phyloP scores from a whole-genome alignment of 2,329 filamentous ascomycete genomes.

The Calonectria crousiana region DNA sequence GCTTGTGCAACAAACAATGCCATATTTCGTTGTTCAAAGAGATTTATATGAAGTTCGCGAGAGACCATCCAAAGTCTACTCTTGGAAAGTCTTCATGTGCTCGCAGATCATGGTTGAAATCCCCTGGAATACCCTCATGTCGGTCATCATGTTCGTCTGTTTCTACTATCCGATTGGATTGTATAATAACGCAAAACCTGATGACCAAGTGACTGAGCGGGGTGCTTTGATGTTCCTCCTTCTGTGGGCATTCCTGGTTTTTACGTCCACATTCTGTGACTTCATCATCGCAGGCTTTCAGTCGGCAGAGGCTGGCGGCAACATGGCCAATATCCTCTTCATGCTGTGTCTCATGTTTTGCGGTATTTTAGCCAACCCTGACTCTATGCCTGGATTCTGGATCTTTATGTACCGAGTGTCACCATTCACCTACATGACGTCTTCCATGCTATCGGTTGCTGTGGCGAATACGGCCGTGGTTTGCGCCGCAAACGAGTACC shows the following conservation, averaged over 20 bases:
- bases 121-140: conserved; percentile 84
- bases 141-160: conserved; percentile 79
- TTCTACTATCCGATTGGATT: conserved; percentile 91
- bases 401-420: conserved; percentile 73
- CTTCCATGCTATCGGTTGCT: conserved; percentile 77
- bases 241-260: conserved; percentile 80
- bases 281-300: conserved; percentile 79
- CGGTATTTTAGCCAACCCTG: conserved; percentile 47
- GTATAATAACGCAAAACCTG: conserved; percentile 74
- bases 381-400: conserved; percentile 68
- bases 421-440: conserved; percentile 85
- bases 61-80: conserved; percentile 85
- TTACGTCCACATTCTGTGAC: conserved; percentile 83
- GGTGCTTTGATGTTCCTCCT: conserved; percentile 85
- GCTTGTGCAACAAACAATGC: conserved; percentile 84
- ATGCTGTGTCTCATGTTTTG: conserved; percentile 64
- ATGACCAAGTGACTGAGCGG: conserved; percentile 73
- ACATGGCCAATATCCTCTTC: conserved; percentile 75
- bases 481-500: conserved; percentile 78
- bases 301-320: conserved; percentile 73
- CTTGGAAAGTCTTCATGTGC: conserved; percentile 87
- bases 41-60: conserved; percentile 88
- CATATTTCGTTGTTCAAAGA: conserved; percentile 85
- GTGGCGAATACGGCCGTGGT: conserved; percentile 74
- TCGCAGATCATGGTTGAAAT: conserved; percentile 87